These are phyloP conservation scores for Vigna nakashimae DNA, from an alignment of 306 rosid genomes.

Conservation along the genomic window DNA sequence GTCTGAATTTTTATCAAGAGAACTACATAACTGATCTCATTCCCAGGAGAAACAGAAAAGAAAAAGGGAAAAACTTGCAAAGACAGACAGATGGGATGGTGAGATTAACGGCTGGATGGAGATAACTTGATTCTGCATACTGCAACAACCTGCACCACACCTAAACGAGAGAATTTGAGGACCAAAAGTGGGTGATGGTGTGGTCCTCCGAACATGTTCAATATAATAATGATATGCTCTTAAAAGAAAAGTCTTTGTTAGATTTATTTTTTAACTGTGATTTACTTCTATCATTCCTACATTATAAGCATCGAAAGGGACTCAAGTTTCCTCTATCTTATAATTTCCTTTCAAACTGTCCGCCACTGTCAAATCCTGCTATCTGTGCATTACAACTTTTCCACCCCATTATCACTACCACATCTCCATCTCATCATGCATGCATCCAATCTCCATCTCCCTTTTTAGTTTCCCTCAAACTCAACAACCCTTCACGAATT, in stretches of 20 bases:
- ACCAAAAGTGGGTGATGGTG: slow-evolving; percentile 36
- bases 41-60: background rate
- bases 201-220: slow-evolving; percentile 44
- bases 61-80: background rate
- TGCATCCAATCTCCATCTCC: background rate
- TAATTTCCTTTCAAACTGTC: slow-evolving; percentile 31
- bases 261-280: background rate
- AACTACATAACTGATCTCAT: background rate
- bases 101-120: slow-evolving; percentile 28
- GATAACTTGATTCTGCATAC: slow-evolving; percentile 40
- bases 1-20: background rate
- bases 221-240: slow-evolving; percentile 10
- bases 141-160: slow-evolving; percentile 50
- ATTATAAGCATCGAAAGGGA: slow-evolving; percentile 46
- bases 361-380: slow-evolving; percentile 28
- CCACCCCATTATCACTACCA: slow-evolving; percentile 23
- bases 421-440: slow-evolving; percentile 24
- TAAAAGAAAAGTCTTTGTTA: slow-evolving; percentile 19
- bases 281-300: slow-evolving; percentile 42
- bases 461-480: slow-evolving; percentile 8
- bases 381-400: background rate
- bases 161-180: slow-evolving; percentile 41
- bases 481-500: slow-evolving; percentile 32
- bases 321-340: slow-evolving; percentile 33
- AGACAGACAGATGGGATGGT: background rate